Base-by-base conservation (phyloP, 2,329 filamentous ascomycete species). In the Dothiorella sarmentorum region DNA sequence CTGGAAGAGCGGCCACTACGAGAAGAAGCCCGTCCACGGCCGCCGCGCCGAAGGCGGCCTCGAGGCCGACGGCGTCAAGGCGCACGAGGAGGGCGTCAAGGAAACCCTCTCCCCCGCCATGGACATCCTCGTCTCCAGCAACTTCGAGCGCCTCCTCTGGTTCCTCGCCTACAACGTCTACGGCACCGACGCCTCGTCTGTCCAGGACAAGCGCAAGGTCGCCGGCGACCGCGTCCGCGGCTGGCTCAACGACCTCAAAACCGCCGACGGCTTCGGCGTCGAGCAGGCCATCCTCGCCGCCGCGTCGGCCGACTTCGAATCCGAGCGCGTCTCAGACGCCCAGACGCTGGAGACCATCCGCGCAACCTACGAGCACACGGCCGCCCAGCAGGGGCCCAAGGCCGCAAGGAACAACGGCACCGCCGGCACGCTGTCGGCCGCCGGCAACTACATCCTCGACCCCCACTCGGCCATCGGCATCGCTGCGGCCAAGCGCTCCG, bases 81-180 rank as follows among this genome's bases (percentile, higher is more conserved):
- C 83, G 7, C 85, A 91, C 61, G 75, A 78, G 43, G 84, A 85
- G 43, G 90, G 89, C 35, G 91, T 93, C 62, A 92, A 91, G 76
- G 92, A 96, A 77, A 99, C 94, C 0, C 82, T 95, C 53, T 91
- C 88, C 66, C 94, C 94, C 0, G 94, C 94, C 44, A 97, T 99
- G 94, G 94, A 99, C 73, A 97, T 97, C 64, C 81, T 97, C 3
- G 92, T 97, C 11, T 93, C 89, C 22, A 94, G 89, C 72, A 99
- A 99, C 79, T 97, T 99, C 71, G 94, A 99, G 80, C 85, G 94
- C 29, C 81, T 99, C 4, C 81, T 99, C 10, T 97, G 93, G 93
- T 97, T 90, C 80, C 80, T 97, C 26, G 88, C 91, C 1, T 90
- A 90, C 75, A 83, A 89, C 65, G 87, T 86, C 61, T 85, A 76